Conservation (phyloP, 2,329 filamentous ascomycete species). For the Exophiala sideris region DNA sequence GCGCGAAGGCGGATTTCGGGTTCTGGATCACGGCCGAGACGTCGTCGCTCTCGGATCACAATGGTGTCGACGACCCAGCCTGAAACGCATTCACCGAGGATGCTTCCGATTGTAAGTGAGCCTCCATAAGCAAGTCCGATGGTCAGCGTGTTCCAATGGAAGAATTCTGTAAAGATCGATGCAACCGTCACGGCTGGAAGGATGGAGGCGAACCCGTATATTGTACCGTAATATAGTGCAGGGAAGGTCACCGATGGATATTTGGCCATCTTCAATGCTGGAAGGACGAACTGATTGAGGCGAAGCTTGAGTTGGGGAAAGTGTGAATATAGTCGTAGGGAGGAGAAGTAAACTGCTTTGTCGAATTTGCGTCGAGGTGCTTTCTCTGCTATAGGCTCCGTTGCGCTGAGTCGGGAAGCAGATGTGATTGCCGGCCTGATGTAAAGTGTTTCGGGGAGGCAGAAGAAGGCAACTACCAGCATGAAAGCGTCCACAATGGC, state of each 20-base stretch:
- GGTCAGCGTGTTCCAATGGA: conserved; percentile 32
- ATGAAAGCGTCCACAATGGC: conserved; percentile 31
- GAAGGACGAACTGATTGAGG: conserved; percentile 28
- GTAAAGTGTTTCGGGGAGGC: conserved; percentile 34
- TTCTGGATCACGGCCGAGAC: conserved; percentile 23
- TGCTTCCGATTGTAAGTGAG: conserved; percentile 30
- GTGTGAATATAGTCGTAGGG: conserved; percentile 19
- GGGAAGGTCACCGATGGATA: conserved; percentile 35
- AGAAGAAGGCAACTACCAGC: conserved; percentile 29
- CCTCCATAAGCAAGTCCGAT: conserved; percentile 33
- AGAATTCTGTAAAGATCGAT: conserved; percentile 31
- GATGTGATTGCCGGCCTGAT: conserved; percentile 10
- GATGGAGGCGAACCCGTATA: conserved; percentile 34
- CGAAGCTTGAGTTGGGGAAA: conserved; percentile 17
- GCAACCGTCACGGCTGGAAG: conserved; percentile 35
- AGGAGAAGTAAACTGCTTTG: conserved; percentile 19
- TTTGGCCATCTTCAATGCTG: conserved; percentile 30
- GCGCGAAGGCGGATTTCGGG: conserved; percentile 31
- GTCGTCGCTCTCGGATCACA: conserved; percentile 20
- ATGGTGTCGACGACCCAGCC: conserved; percentile 29
- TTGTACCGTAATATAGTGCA: conserved; percentile 32
- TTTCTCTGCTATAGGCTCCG: conserved; percentile 1
- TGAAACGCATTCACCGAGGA: conserved; percentile 28
- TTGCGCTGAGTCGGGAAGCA: not conserved
- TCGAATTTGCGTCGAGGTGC: conserved; percentile 3